Evolutionary conservation across 2,329 filamentous ascomycete species (phyloP).

Genomic region (Cytospora piceicola): DNA sequence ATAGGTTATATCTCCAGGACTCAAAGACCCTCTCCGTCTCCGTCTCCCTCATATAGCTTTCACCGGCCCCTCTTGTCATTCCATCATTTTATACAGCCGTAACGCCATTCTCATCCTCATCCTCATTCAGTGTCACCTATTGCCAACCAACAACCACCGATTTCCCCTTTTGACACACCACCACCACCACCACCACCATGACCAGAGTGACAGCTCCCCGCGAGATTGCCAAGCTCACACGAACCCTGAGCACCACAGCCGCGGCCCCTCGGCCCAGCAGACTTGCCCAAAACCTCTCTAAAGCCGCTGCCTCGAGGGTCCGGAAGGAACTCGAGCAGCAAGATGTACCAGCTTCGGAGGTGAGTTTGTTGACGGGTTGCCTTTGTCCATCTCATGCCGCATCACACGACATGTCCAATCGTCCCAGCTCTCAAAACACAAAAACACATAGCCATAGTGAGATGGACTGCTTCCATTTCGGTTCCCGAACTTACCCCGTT

Average conservation of each 20-base stretch:
- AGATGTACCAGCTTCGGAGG: conserved; percentile 23
- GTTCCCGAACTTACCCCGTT: conserved; percentile 11
- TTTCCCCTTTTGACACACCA: conserved; percentile 17
- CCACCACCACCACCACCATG: conserved; percentile 52
- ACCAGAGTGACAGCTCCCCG: conserved; percentile 51
- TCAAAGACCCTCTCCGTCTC: too few relatives aligned
- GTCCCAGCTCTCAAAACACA: not conserved
- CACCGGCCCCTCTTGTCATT: not conserved
- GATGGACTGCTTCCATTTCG: not conserved
- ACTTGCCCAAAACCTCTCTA: conserved; percentile 42
- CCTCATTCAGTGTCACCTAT: not conserved
- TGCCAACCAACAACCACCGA: not conserved
- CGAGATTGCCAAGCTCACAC: conserved; percentile 50
- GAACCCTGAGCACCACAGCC: conserved; percentile 50
- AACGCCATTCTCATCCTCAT: not conserved
- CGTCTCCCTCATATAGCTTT: not conserved
- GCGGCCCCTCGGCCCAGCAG: conserved; percentile 41
- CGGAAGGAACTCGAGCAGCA: conserved; percentile 51
- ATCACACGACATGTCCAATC: too few relatives aligned
- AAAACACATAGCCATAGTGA: too few relatives aligned
- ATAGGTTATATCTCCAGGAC: not conserved
- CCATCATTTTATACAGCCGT: not conserved
- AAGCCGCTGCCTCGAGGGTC: conserved; percentile 46
- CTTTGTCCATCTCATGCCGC: not conserved
- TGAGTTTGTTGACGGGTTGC: conserved; percentile 14